Conservation (phyloP, 139 green algal species). For the Volvox africanus region DNA sequence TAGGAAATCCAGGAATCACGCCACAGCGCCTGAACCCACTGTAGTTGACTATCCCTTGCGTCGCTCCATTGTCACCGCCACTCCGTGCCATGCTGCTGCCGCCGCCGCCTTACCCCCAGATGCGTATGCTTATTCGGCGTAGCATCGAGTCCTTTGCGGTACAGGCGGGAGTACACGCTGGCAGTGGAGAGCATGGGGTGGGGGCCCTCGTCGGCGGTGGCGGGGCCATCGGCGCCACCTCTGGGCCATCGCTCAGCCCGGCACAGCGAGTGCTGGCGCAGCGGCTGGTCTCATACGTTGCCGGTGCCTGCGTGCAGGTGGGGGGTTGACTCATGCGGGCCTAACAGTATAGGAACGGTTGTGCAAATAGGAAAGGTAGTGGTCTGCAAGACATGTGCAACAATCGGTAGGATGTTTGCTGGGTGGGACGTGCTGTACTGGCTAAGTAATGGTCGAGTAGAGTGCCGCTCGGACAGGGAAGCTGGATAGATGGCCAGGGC, state of each 20-base stretch:
- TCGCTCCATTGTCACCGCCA: not conserved
- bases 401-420: no score
- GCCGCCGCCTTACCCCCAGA: not conserved
- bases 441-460: no score
- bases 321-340: no score
- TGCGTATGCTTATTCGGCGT: slow-evolving; percentile 9
- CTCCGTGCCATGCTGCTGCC: not conserved
- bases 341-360: no score
- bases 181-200: not conserved
- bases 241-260: not conserved
- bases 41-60: no score
- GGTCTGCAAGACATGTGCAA: no score
- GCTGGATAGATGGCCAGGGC: no score
- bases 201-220: not conserved
- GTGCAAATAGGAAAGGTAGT: no score
- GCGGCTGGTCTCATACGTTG: slow-evolving; percentile 34
- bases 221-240: not conserved
- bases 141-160: slow-evolving; percentile 8
- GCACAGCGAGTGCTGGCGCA: slow-evolving; percentile 26
- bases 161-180: not conserved
- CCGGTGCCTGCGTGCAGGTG: slow-evolving; percentile 33
- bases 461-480: no score
- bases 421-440: no score
- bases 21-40: no score
- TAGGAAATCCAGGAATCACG: no score